phyloP scores from a whole-genome alignment of 805 yeast genomes.

The Candida suzukii region DNA sequence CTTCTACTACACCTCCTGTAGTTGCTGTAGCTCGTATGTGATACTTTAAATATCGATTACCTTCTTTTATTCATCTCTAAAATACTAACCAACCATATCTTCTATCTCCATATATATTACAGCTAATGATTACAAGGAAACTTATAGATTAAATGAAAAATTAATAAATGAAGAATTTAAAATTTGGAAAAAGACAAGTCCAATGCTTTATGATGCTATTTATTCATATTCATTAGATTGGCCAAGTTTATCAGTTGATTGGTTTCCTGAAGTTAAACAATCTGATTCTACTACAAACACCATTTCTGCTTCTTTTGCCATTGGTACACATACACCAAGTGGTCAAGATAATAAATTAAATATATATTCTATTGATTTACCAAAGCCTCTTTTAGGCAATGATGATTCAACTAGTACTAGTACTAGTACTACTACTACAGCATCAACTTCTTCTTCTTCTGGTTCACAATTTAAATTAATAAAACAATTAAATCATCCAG shows the following conservation, averaged over 20 bases:
- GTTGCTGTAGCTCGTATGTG: too few relatives aligned
- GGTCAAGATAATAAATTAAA: conserved; percentile 37
- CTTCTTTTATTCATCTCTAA: not conserved
- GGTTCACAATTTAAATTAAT: conserved; percentile 33
- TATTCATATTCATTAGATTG: conserved; percentile 61
- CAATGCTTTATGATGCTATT: conserved; percentile 66
- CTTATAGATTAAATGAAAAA: conserved; percentile 53
- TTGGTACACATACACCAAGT: conserved; percentile 42
- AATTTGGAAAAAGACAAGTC: conserved; percentile 82
- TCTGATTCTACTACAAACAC: conserved; percentile 9
- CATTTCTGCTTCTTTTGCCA: conserved; percentile 31
- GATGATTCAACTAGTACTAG: conserved; percentile 14
- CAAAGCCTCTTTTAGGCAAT: conserved; percentile 39
- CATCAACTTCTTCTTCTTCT: conserved; percentile 20
- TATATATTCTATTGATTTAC: conserved; percentile 37
- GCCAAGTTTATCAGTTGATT: conserved; percentile 67
- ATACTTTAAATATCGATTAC: too few relatives aligned
- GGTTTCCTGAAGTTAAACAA: conserved; percentile 42
- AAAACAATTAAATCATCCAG: conserved; percentile 53
- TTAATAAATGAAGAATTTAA: conserved; percentile 69
- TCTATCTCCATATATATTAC: not conserved
- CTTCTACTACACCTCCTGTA: too few relatives aligned
- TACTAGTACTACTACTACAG: too few relatives aligned
- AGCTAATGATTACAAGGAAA: conserved; percentile 19
- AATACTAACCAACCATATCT: conserved; percentile 7